Percentiles rank a stretch among this genome's conserved stretches.
These are phyloP conservation scores for Stenogyne calaminthoides DNA, from an alignment of 305 asterid genomes.

Conservation along the genomic window DNA sequence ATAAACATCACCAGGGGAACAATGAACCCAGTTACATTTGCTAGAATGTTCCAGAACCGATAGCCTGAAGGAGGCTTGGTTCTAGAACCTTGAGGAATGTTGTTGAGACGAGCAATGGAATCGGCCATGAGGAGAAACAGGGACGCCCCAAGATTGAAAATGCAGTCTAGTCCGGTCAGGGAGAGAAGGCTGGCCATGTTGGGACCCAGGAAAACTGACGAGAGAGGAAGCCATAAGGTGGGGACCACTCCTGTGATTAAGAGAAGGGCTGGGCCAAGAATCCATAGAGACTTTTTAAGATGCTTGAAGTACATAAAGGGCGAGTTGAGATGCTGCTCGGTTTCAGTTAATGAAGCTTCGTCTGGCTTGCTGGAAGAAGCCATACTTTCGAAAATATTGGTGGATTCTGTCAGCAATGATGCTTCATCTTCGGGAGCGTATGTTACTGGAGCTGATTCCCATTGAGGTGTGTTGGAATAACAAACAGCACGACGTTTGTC, in stretches of 20 bases:
- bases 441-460: constrained; percentile 76
- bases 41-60: constrained; percentile 77
- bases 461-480: constrained; percentile 54
- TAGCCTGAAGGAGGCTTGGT: constrained; percentile 74
- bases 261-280: constrained; percentile 81
- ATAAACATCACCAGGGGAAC: constrained; percentile 54
- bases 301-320: constrained; percentile 47
- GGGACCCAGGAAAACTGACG: constrained; percentile 84
- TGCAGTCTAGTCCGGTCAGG: constrained; percentile 91
- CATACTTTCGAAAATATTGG: constrained; percentile 64
- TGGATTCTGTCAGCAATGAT: constrained; percentile 41
- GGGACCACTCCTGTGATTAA: constrained; percentile 87
- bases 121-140: constrained; percentile 95
- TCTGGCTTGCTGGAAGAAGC: constrained; percentile 44
- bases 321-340: constrained; percentile 34
- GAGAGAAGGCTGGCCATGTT: constrained; percentile 92
- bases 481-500: constrained; percentile 30
- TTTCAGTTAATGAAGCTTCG: constrained; percentile 40
- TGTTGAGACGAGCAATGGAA: constrained; percentile 61
- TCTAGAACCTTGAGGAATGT: constrained; percentile 26
- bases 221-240: constrained; percentile 85
- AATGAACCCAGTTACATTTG: constrained; percentile 55
- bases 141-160: constrained; percentile 86
- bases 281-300: constrained; percentile 70
- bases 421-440: constrained; percentile 53